phyloP scores from a whole-genome alignment of 2,329 filamentous ascomycete species.

The Aspergillus alliaceus region DNA sequence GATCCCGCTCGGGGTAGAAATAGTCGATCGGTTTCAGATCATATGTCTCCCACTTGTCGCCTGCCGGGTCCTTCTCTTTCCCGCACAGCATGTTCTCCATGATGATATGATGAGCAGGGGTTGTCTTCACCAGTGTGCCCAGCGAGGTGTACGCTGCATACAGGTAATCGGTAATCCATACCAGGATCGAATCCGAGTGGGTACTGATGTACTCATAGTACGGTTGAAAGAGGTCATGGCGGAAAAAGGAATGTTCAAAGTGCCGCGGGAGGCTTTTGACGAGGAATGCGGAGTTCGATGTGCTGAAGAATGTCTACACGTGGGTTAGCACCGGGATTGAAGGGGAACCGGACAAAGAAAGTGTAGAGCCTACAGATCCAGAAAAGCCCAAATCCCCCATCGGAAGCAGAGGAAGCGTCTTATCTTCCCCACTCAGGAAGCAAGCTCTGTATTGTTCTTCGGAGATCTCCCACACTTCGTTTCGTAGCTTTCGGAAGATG shows the following conservation, averaged over 20 bases:
- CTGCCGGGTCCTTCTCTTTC: conserved; percentile 46
- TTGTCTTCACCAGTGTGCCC: conserved; percentile 59
- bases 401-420: conserved; percentile 49
- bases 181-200: conserved; percentile 62
- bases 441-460: conserved; percentile 56
- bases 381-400: conserved; percentile 72
- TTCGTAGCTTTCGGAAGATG: conserved; percentile 54
- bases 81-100: conserved; percentile 76
- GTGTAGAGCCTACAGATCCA: conserved; percentile 54
- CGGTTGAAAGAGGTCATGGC: conserved; percentile 62
- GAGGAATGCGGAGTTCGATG: conserved; percentile 64
- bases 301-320: conserved; percentile 66
- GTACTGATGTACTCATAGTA: conserved; percentile 65
- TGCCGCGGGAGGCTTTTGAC: conserved; percentile 69
- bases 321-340: not conserved
- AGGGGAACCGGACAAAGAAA: not conserved
- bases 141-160: conserved; percentile 57
- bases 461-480: conserved; percentile 53
- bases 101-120: conserved; percentile 71
- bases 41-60: conserved; percentile 66
- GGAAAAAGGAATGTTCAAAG: conserved; percentile 72
- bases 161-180: conserved; percentile 71
- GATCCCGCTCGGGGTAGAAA: conserved; percentile 73
- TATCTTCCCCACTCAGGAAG: conserved; percentile 46
- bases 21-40: conserved; percentile 74